Base-by-base conservation (phyloP, 2,329 filamentous ascomycete species). In the Metarhizium album region DNA sequence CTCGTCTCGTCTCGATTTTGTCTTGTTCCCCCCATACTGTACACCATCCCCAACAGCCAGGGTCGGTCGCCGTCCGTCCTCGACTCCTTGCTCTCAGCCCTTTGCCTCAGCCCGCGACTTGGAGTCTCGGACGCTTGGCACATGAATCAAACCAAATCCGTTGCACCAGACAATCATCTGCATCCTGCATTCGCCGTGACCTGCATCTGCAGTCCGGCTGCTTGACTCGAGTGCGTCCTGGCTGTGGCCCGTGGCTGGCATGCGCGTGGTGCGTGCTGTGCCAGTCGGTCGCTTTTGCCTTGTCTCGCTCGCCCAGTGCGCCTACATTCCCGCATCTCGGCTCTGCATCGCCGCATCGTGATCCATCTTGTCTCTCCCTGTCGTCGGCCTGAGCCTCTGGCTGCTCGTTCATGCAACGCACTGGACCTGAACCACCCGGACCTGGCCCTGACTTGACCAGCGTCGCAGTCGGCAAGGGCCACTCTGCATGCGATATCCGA, bases 391-490 rank as follows among this genome's bases (percentile, higher is more conserved):
- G n/a, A n/a, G 24, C 29, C 42, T 27, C n/a, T 46, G n/a, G n/a
- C 29, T 46, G 43, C 43, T 8, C 20, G 42, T 49, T 46, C 42
- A 43, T 49, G 47, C 43, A 45, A n/a, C 22, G 46, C 22, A 31
- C 43, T 33, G 29, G 43, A 22, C 24, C 42, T 45, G 27, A 45
- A n/a, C n/a, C n/a, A n/a, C 11, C 42, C 29, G 20, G 42, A 35
- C 40, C 33, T 46, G 45, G 33, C 45, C 45, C n/a, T 40, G 20
- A 27, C 40, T 45, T 48, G 42, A 46, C 42, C 48, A 40, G n/a
- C 43, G 43, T 47, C 47, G 45, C 47, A 45, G 51, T 47, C 18
- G 37, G 31, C 24, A 40, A 24, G 40, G 38, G 27, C 42, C 51
- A 47, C 48, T 42, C 48, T 18, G 47, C 51, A 42, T 40, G 7